Base-by-base conservation (phyloP, 2,329 filamentous ascomycete genomes). In the Colletotrichum nymphaeae region DNA sequence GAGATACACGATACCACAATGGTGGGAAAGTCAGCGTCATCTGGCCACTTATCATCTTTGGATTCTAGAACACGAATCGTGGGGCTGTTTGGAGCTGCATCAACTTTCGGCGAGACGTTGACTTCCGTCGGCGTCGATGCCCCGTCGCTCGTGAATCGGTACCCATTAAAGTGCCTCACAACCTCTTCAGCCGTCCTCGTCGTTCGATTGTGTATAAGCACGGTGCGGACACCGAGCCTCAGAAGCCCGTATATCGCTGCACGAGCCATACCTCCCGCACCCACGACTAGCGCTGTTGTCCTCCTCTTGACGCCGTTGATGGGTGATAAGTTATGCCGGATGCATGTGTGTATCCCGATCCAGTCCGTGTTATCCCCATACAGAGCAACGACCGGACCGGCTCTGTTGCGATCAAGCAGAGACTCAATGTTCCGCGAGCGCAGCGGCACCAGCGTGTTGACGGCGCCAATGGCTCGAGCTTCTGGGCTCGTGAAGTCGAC, bases 301-400 rank as follows among this genome's bases (percentile, higher is more conserved):
- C 82, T 84, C 0, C 88, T 84, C 2, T 89, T 86, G 0, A 93
- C 87, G 1, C 89, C 90, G 74, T 93, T 93, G 4, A 92, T 92
- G 0, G 93, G 93, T 0, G 93, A 95, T 1, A 95, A 84, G 2
- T 93, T 93, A 32, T 92, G 87, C 5, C 91, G 88, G 56, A 95
- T 89, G 78, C 93, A 94, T 3, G 92, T 92, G 64, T 92, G 86
- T 53, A 95, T 93, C 3, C 93, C 93, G 35, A 95, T 92, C 91
- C 93, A 95, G 80, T 95, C 93, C 0, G 93, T 95, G 72, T 95
- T 95, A 71, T 95, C 93, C 1, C 93, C 94, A 74, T 94, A 94
- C 0, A 95, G 84, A 0, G 91, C 92, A 74, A 89, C 88, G 9
- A 94, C 89, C 0, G 91, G 89, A 0, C 93, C 93, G 0, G 91